Conservation (phyloP, 192 early-diverging fungal species). For the Chytriomyces confervae region DNA sequence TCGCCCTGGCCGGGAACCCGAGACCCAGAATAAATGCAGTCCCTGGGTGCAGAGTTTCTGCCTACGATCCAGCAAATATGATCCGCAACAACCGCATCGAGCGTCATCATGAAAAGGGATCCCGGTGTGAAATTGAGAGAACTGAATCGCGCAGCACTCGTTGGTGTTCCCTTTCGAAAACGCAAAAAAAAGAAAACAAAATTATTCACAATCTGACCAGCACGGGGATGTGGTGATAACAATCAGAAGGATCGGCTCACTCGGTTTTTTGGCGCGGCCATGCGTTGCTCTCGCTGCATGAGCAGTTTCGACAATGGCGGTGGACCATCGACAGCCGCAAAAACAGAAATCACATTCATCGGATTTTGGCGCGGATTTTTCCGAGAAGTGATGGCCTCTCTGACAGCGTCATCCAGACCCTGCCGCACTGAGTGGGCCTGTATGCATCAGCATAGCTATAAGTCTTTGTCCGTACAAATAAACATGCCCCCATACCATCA, state of each 20-base stretch:
- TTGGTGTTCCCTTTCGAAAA: conserved; percentile 2
- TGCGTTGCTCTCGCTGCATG: neutral
- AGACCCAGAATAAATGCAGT: neutral
- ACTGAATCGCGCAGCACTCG: conserved; percentile 1
- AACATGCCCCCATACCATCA: no score
- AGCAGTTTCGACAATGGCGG: conserved; percentile 16
- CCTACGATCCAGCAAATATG: neutral
- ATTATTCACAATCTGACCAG: neutral
- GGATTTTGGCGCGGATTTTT: neutral
- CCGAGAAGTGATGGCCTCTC: neutral
- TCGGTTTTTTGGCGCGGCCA: neutral
- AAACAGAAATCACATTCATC: neutral
- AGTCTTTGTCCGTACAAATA: no score
- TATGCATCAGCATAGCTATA: neutral
- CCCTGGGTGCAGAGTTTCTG: neutral
- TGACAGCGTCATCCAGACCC: neutral
- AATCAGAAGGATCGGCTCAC: neutral
- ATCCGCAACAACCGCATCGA: conserved; percentile 13
- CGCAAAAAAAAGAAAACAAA: neutral
- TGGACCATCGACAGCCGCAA: conserved; percentile 12
- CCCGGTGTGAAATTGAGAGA: conserved; percentile 21
- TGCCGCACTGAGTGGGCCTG: neutral
- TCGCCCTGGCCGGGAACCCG: conserved; percentile 19
- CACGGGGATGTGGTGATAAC: neutral
- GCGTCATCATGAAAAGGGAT: neutral